Conservation (phyloP, 148 eudicot genomes). For the Rhododendron molle region DNA sequence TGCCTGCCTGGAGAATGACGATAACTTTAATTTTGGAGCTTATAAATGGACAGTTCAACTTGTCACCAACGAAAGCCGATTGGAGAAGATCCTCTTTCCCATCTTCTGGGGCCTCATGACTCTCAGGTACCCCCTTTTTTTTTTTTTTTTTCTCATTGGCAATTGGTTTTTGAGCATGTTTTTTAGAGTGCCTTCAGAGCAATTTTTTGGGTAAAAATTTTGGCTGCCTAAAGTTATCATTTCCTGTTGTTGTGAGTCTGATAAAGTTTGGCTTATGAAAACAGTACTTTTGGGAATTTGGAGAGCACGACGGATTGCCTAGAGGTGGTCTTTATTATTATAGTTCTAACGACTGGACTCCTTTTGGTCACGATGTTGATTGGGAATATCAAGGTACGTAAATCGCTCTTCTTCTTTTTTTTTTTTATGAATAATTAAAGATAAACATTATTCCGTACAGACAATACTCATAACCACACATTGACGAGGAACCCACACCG, state of each 20-base stretch:
- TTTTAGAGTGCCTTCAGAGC: background rate
- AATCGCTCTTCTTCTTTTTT: background rate
- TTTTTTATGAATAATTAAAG: background rate
- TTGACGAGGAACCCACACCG: background rate
- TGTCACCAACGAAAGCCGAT: slow-evolving; percentile 56
- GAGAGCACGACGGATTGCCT: slow-evolving; percentile 94
- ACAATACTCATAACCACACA: background rate
- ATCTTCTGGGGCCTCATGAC: slow-evolving; percentile 98
- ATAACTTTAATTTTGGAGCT: slow-evolving; percentile 68
- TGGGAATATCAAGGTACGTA: slow-evolving; percentile 95
- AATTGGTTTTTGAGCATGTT: background rate
- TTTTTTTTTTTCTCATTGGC: background rate
- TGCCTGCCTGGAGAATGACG: slow-evolving; percentile 42
- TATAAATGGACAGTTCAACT: slow-evolving; percentile 88
- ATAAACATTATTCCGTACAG: background rate
- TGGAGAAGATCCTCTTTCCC: slow-evolving; percentile 88
- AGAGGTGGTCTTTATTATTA: slow-evolving; percentile 76
- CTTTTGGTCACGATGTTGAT: slow-evolving; percentile 94
- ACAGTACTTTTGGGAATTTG: slow-evolving; percentile 89
- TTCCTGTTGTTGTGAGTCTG: background rate
- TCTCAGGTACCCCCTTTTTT: slow-evolving; percentile 36
- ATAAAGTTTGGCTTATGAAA: background rate
- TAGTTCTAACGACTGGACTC: slow-evolving; percentile 77
- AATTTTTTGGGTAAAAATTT: background rate
- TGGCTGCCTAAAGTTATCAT: background rate